Percentiles rank a stretch among this genome's conserved stretches.
phyloP scores from a whole-genome alignment of 176 grass and related monocot genomes.

The maize (Zea mays) region Zm-B73-REFERENCE-NAM-5.0 NC_050100.1:26633501-26634000 shows the following conservation, averaged over 20 bases:
- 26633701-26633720: slow-evolving; percentile 24
- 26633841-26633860: neutral
- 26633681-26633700: slow-evolving; percentile 36
- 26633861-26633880: neutral
- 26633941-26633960: neutral
- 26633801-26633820: neutral
- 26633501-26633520: too few relatives aligned
- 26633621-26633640: slow-evolving; percentile 28
- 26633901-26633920: slow-evolving; percentile 2
- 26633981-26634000: neutral
- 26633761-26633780: slow-evolving; percentile 20
- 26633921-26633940: neutral
- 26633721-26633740: slow-evolving; percentile 35
- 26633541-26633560: too few relatives aligned
- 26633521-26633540: too few relatives aligned
- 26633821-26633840: neutral
- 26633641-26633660: slow-evolving; percentile 22
- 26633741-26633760: neutral
- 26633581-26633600: slow-evolving; percentile 27
- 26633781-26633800: slow-evolving; percentile 16
- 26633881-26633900: slow-evolving; percentile 14
- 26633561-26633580: neutral
- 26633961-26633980: slow-evolving; percentile 8
- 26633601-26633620: slow-evolving; percentile 17
- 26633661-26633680: slow-evolving; percentile 10